Evolutionary conservation across 23 red algal genomes (phyloP), one percentile per base, ranked within the genome.

Genomic region (Gracilaria gracilis): DNA sequence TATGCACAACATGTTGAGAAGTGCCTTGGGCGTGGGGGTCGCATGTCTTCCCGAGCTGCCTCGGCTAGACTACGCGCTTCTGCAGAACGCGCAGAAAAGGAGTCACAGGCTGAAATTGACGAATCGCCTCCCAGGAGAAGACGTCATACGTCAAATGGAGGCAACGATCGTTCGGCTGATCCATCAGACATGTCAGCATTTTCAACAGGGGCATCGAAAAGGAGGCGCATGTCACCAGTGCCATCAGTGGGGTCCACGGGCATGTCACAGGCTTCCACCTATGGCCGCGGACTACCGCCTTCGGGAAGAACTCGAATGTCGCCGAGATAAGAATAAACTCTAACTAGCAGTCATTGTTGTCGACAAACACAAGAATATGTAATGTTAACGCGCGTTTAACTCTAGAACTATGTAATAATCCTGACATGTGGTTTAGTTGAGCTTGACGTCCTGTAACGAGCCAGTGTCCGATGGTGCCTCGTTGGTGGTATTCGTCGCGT

Each of bases 1-100:
- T 96, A 96, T 79, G 95, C 95, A 28, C 89, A 90, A 42, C 95
- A 96, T 80, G 57, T 96, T 21, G 95, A 96, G 86, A 96, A 96
- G 36, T 96, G 95, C 46, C 80, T 96, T 19, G 95, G 95, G 19
- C 83, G 90, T 17, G 95, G 95, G 29, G 95, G 95, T 13, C 95
- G 95, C 40, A 88, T 84, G 61, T 92, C 87, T 19, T 87, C 80
- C 11, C 37, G 95, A 33, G 88, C 95, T 31, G 95, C 95, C 14
- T 92, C 87, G 4, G 89, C 90, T 20, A 61, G 95, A 59, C 69
- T 96, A 33, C 78, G 88, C 24, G 90, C 87, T 14, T 87, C 82
- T 2, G 92, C 92, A n/a, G 92, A 94, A 73, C 61, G 83, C 7
- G 92, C 70, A 25, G 82, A 87, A 51, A 88, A 72, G 84, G 91